Conservation (phyloP, 768 basidiomycete species). For the Leucosporidium scottii region DNA sequence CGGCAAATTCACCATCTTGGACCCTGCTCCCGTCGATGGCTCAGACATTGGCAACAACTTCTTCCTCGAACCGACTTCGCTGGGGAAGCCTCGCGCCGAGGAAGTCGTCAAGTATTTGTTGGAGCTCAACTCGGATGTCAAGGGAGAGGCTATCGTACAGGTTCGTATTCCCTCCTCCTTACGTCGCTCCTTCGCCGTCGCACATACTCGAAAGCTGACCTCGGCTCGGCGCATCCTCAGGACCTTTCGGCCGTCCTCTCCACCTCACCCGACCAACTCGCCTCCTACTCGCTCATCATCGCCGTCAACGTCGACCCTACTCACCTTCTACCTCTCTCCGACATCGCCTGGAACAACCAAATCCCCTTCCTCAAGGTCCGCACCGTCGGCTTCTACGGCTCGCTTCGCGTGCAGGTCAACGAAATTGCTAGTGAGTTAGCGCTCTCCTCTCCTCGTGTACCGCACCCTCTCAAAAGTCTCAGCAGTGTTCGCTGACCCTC, state of each 20-base stretch:
- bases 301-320: slow-evolving; percentile 66
- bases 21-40: slow-evolving; percentile 54
- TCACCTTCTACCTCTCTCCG: slow-evolving; percentile 54
- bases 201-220: background rate
- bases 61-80: slow-evolving; percentile 71
- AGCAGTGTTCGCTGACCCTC: background rate
- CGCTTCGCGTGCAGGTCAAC: slow-evolving; percentile 79
- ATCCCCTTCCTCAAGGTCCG: slow-evolving; percentile 67
- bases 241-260: slow-evolving; percentile 55
- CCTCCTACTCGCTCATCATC: slow-evolving; percentile 70
- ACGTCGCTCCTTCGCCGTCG: background rate
- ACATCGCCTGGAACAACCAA: slow-evolving; percentile 38
- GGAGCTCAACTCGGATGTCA: slow-evolving; percentile 84
- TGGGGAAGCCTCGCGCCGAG: slow-evolving; percentile 70
- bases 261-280: slow-evolving; percentile 48
- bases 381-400: slow-evolving; percentile 82
- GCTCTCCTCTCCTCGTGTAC: no score
- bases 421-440: slow-evolving; percentile 62
- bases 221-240: slow-evolving; percentile 23
- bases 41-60: slow-evolving; percentile 94
- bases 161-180: slow-evolving; percentile 34
- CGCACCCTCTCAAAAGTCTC: no score
- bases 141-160: slow-evolving; percentile 57
- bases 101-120: slow-evolving; percentile 68
- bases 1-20: slow-evolving; percentile 90